phyloP scores from a whole-genome alignment of 345 rosid genomes.

The Cardamine chenopodiifolia region DNA sequence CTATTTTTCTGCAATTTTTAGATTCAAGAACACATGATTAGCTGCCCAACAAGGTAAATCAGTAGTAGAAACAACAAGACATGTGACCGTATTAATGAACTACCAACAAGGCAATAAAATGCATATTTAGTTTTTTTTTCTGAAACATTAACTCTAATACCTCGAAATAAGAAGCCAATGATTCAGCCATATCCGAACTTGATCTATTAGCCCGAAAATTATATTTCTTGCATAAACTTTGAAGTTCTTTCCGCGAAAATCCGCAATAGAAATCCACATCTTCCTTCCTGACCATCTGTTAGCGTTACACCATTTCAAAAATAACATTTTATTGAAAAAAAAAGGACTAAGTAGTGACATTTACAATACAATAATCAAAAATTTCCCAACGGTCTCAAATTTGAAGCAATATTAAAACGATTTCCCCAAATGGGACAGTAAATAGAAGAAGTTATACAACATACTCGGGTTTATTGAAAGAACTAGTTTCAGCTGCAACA shows the following conservation, averaged over 20 bases:
- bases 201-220: conserved; percentile 77
- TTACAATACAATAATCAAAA: conserved; percentile 6
- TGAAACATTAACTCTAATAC: conserved; percentile 28
- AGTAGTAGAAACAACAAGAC: conserved; percentile 21
- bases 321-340: not conserved
- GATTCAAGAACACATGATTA: conserved; percentile 31
- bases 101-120: conserved; percentile 18
- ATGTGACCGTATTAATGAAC: conserved; percentile 20
- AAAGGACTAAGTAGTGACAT: conserved; percentile 7
- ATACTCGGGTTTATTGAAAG: not conserved
- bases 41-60: not conserved
- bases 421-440: not conserved
- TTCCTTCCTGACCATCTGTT: conserved; percentile 56
- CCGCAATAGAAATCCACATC: conserved; percentile 46
- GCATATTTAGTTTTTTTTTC: not conserved
- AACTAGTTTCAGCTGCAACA: conserved; percentile 7
- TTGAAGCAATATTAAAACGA: conserved; percentile 21
- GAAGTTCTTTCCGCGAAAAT: conserved; percentile 77
- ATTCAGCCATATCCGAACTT: conserved; percentile 63
- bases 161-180: conserved; percentile 53
- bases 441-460: not conserved
- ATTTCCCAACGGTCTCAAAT: conserved; percentile 38
- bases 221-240: conserved; percentile 66
- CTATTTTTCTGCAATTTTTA: conserved; percentile 50
- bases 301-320: conserved; percentile 7